Conservation (phyloP, 2,329 filamentous ascomycete genomes). For the Ophiocordyceps robertsii region DNA sequence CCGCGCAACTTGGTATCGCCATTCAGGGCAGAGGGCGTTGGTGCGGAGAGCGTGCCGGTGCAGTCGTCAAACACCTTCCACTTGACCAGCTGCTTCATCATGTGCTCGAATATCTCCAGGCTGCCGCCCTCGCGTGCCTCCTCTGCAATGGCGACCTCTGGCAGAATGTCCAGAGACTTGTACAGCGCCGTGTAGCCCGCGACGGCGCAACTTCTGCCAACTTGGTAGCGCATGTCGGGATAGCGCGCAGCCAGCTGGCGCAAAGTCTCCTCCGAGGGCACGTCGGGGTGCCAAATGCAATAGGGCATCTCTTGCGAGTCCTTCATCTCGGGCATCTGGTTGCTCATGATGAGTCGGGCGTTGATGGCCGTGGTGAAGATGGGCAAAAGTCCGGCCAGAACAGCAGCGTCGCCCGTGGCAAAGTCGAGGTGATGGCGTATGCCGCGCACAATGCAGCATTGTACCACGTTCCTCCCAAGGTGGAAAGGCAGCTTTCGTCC, state of each 20-base stretch:
- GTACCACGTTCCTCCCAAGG: not conserved
- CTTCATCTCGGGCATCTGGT: conserved; percentile 14
- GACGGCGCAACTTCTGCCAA: conserved; percentile 24
- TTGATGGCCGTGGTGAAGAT: conserved; percentile 5
- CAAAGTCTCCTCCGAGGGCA: conserved; percentile 20
- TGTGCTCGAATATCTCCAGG: conserved; percentile 13
- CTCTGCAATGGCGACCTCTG: conserved; percentile 24
- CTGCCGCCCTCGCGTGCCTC: conserved; percentile 19
- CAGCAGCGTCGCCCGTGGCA: not conserved
- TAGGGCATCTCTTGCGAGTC: conserved; percentile 15
- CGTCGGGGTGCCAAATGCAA: conserved; percentile 25
- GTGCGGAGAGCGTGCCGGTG: conserved; percentile 5
- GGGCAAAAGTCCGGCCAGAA: not conserved
- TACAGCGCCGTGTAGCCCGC: conserved; percentile 22
- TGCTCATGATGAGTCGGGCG: conserved; percentile 21
- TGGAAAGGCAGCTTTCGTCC: not conserved
- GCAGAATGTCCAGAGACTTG: conserved; percentile 19
- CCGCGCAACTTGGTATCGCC: conserved; percentile 18
- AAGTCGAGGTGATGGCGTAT: not conserved
- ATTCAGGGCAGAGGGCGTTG: conserved; percentile 12
- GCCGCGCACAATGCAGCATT: not conserved
- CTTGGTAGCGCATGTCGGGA: conserved; percentile 20
- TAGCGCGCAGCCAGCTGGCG: conserved; percentile 16
- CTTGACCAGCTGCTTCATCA: conserved; percentile 13
- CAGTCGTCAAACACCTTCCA: conserved; percentile 24